Evolutionary conservation across 257 asterid genomes (phyloP), one percentile per base, ranked within the genome.

Genomic region (Capsicum rhomboideum): DNA sequence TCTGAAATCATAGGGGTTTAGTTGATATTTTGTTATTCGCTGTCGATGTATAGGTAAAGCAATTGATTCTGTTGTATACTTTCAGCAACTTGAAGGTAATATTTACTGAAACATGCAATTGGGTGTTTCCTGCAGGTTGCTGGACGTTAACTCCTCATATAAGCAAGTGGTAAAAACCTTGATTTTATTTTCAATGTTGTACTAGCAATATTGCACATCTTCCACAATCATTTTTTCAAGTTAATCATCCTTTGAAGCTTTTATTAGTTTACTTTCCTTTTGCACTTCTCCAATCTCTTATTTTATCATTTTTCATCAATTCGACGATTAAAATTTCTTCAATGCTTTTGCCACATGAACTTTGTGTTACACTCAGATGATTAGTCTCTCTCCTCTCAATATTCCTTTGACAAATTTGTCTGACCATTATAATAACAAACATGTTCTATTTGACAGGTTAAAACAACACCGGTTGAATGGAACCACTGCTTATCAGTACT

Each of bases 131-230:
- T 87, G 91, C 94, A 94, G 99, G 88, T 91, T 96, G 99, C 90
- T 94, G 99, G 99, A 83, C 87, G 82, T 71, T 80, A 18, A 91
- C 97, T 80, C 95, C 97, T 85, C 99, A 56, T 59, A 90, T 96
- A 40, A 89, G 81, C 11, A 87, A 92, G 29, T 96, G 99, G 98
- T 95, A 92, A 72, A 1, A 59, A 34, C 37, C 37, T 29, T 59
- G 0, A 67, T 31, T 31, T 64, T 14, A 64, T 64, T 64, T 63
- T 28, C 44, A 16, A 16, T 53, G n/a, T 14, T 64, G 6, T 28
- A 64, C 44, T 12, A 14, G 37, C 72, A 13, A 16, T 64, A 64
- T 64, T 28, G 72, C 72, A 14, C 26, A 63, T 63, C 71, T 64
- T 64, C 10, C 20, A 64, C 11, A 12, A 64, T 56, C 64, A 56